Conservation (phyloP, 2,329 filamentous ascomycete genomes). For the Alternaria alternata region DNA sequence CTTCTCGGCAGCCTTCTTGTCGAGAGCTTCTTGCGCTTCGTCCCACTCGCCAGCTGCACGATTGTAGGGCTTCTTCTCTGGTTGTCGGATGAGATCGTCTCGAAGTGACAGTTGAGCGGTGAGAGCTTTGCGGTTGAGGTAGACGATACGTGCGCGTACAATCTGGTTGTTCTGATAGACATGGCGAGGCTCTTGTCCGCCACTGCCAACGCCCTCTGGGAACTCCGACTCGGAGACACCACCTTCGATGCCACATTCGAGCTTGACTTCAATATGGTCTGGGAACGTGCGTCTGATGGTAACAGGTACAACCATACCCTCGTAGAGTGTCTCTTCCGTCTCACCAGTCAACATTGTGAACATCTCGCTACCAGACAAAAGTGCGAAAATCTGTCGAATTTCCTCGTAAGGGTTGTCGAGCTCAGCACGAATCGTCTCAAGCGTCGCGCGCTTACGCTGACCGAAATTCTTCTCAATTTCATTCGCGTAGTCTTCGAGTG, state of each 20-base stretch:
- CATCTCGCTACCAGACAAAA: constrained; percentile 76
- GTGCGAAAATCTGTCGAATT: constrained; percentile 79
- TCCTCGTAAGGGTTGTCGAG: constrained; percentile 94
- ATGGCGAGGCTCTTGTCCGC: constrained; percentile 60
- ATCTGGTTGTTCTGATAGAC: constrained; percentile 83
- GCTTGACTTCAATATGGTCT: constrained; percentile 90
- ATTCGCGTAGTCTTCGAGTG: constrained; percentile 95
- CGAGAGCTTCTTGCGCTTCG: constrained; percentile 77
- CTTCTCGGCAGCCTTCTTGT: constrained; percentile 77
- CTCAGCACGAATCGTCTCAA: constrained; percentile 95
- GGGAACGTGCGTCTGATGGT: constrained; percentile 88
- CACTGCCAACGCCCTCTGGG: constrained; percentile 69
- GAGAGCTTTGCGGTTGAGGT: constrained; percentile 87
- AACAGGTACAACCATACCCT: constrained; percentile 92
- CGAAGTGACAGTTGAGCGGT: constrained; percentile 83
- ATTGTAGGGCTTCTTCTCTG: constrained; percentile 60
- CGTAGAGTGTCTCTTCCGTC: constrained; percentile 80
- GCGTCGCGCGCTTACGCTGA: constrained; percentile 91
- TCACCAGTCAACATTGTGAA: constrained; percentile 98
- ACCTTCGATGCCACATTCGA: constrained; percentile 94
- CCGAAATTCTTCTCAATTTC: constrained; percentile 93
- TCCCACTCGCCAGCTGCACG: constrained; percentile 87
- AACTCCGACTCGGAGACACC: constrained; percentile 84
- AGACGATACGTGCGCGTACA: constrained; percentile 84
- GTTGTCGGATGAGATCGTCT: constrained; percentile 79